Percentiles rank a stretch among this genome's conserved stretches.
phyloP scores from a whole-genome alignment of 768 basidiomycete genomes.

The Termitomyces sp. region DNA sequence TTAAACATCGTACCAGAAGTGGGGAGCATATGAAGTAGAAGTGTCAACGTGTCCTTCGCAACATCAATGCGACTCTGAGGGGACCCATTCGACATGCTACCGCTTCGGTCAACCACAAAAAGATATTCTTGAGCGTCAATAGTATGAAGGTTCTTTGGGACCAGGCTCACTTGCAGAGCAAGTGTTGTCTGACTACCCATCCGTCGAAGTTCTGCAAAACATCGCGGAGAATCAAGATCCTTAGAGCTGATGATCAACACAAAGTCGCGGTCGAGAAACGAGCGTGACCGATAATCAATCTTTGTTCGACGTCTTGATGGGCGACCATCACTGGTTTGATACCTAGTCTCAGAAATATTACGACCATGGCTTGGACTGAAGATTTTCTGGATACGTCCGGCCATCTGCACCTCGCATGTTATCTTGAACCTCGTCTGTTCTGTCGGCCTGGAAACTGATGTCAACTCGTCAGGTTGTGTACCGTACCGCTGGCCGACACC shows the following conservation, averaged over 20 bases:
- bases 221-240: constrained; percentile 47
- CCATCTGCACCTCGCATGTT: constrained; percentile 41
- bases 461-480: constrained; percentile 30
- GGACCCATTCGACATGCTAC: constrained; percentile 38
- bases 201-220: constrained; percentile 42
- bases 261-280: constrained; percentile 44
- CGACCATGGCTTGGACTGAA: constrained; percentile 37
- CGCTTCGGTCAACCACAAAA: constrained; percentile 55
- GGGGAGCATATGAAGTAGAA: constrained; percentile 47
- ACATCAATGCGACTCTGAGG: constrained; percentile 28
- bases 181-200: constrained; percentile 25
- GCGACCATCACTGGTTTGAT: constrained; percentile 27
- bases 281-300: constrained; percentile 30
- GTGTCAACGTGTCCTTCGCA: constrained; percentile 39
- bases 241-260: constrained; percentile 43
- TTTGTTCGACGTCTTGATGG: constrained; percentile 35
- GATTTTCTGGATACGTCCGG: constrained; percentile 33
- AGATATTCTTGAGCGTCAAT: constrained; percentile 48
- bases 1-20: constrained; percentile 40
- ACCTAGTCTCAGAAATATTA: constrained; percentile 24
- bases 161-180: constrained; percentile 49
- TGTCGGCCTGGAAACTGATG: constrained; percentile 21
- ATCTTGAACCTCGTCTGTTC: constrained; percentile 32
- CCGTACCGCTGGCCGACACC: constrained; percentile 50
- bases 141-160: constrained; percentile 42